Evolutionary conservation across 2,329 filamentous ascomycete species (phyloP).

Genomic region (Seiridium unicorne): DNA sequence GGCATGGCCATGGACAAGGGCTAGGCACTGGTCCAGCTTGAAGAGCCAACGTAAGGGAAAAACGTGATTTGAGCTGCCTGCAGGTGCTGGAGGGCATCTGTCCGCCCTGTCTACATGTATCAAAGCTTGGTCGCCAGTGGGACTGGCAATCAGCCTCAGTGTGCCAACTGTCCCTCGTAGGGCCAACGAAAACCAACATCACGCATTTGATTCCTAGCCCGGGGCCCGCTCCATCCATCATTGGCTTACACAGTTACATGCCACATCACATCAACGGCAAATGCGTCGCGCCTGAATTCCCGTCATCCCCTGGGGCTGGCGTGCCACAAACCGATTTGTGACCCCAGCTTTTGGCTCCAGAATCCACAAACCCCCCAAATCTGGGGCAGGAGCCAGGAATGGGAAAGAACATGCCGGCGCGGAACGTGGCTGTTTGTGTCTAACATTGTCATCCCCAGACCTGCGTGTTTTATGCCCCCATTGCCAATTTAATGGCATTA

Average conservation of each 20-base stretch:
- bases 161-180: background rate
- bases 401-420: background rate
- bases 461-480: background rate
- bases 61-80: too few species aligned
- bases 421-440: conserved; percentile 9
- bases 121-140: background rate
- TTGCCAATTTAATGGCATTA: background rate
- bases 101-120: background rate
- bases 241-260: background rate
- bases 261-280: background rate
- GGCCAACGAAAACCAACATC: background rate
- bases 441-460: background rate
- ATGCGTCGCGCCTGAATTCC: conserved; percentile 1
- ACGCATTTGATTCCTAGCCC: background rate
- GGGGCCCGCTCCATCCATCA: background rate
- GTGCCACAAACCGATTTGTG: conserved; percentile 5
- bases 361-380: conserved; percentile 4
- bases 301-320: background rate
- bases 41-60: too few species aligned
- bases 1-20: too few species aligned
- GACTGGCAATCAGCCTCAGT: too few species aligned
- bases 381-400: background rate
- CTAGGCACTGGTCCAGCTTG: too few species aligned
- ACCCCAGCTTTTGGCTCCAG: conserved; percentile 4
- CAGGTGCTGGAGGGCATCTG: too few species aligned